Evolutionary conservation across 2,329 filamentous ascomycete genomes (phyloP), one percentile per base, ranked within the genome.

Genomic region (Clarireedia sp.): DNA sequence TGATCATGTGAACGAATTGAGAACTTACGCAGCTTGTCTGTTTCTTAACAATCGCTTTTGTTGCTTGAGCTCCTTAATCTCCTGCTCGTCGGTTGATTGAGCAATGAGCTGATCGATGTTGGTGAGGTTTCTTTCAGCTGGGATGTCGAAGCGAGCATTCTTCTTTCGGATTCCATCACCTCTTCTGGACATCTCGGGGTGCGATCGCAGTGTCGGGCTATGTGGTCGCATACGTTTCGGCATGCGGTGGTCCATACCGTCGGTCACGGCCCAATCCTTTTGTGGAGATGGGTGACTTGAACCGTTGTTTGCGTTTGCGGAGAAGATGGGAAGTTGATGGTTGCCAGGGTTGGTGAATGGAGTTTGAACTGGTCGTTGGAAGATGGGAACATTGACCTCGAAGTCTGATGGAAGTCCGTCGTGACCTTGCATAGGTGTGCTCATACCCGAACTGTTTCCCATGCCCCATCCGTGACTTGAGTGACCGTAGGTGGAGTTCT

Each of bases 1-100:
- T 47, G 29, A 9, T 45, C 36, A 55, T 51, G 38, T 59, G 45
- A 59, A 63, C 63, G 55, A 57, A 62, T 61, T 63, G 63, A 66
- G 60, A 64, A 60, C 87, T 77, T 84, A 96, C 90, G 94, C 94
- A 73, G 94, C 94, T 76, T 97, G 92, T 67, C 94, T 85, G 74
- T 99, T 99, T 68, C 94, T 83, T 60, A 99, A 78, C 59, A 99
- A 78, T 59, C 94, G 86, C 79, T 97, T 97, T 73, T 96, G 94
- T 71, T 96, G 90, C 81, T 99, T 99, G 67, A 99, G 80, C 75
- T 97, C 91, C 79, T 96, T 97, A 76, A 96, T 88, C 75, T 95
- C 87, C 62, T 94, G 85, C 67, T 97, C 92, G 71, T 95, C 87
- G 55, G 83, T 90, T 37, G 90, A 92, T 72, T 89, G 85, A 52